Conservation (phyloP, 768 basidiomycete genomes). For the Mycena polygramma region DNA sequence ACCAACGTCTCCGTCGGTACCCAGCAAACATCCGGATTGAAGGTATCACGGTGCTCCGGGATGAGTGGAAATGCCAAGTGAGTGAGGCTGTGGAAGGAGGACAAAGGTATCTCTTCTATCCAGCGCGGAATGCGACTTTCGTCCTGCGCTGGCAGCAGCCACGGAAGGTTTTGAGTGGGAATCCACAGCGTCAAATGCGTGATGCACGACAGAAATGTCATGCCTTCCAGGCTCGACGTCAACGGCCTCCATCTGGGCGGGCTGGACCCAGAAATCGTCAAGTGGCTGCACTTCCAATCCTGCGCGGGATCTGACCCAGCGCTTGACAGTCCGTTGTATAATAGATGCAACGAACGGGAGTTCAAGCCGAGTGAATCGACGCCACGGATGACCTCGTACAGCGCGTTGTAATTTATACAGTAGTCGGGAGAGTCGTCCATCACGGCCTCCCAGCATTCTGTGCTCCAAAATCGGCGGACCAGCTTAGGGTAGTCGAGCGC, state of each 20-base stretch:
- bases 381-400: slow-evolving; percentile 46
- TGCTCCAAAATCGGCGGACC: slow-evolving; percentile 53
- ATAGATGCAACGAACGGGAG: slow-evolving; percentile 48
- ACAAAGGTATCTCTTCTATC: slow-evolving; percentile 48
- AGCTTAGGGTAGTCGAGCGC: slow-evolving; percentile 47
- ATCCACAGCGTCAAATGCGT: slow-evolving; percentile 54
- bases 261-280: slow-evolving; percentile 48
- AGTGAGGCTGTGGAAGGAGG: slow-evolving; percentile 47
- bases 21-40: not conserved
- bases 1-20: slow-evolving; percentile 22
- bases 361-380: slow-evolving; percentile 51
- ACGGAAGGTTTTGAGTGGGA: slow-evolving; percentile 16
- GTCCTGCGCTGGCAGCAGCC: not conserved
- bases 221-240: slow-evolving; percentile 46
- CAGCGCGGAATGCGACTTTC: slow-evolving; percentile 35
- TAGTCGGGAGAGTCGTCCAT: slow-evolving; percentile 35
- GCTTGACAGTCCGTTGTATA: slow-evolving; percentile 49
- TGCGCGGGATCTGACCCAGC: slow-evolving; percentile 22
- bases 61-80: slow-evolving; percentile 50
- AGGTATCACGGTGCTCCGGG: not conserved
- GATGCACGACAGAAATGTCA: slow-evolving; percentile 50
- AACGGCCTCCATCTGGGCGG: slow-evolving; percentile 50
- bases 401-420: slow-evolving; percentile 38
- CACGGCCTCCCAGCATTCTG: slow-evolving; percentile 46
- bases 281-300: slow-evolving; percentile 45